Conservation (phyloP, 2,329 filamentous ascomycete species). For the Talaromyces sp. region DNA sequence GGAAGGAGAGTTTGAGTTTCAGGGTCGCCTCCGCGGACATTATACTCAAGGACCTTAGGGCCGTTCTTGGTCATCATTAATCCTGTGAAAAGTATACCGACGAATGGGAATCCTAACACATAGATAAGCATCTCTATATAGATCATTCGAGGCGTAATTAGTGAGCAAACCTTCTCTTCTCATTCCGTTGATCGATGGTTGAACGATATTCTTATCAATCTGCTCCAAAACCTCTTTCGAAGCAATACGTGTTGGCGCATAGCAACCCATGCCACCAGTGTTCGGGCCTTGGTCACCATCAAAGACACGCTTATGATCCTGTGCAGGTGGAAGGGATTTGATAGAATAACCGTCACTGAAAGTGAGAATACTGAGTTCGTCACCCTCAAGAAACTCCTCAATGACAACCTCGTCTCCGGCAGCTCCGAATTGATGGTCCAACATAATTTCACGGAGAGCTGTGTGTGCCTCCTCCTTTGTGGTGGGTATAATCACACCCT, state of each 20-base stretch:
- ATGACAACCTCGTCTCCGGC: constrained; percentile 92
- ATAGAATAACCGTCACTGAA: constrained; percentile 89
- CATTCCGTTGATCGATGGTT: constrained; percentile 88
- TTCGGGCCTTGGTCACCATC: constrained; percentile 89
- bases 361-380: constrained; percentile 86
- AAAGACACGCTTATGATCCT: constrained; percentile 93
- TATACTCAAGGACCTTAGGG: constrained; percentile 84
- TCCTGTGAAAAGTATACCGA: constrained; percentile 54
- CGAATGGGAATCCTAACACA: constrained; percentile 38
- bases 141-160: neutral
- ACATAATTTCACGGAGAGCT: constrained; percentile 85
- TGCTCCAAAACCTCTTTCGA: constrained; percentile 70
- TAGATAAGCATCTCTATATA: neutral
- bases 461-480: constrained; percentile 77
- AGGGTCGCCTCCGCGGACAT: constrained; percentile 87
- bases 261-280: constrained; percentile 97
- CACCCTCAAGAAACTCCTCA: constrained; percentile 86
- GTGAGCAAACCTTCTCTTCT: constrained; percentile 59
- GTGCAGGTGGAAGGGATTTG: constrained; percentile 78
- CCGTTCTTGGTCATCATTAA: constrained; percentile 83
- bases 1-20: constrained; percentile 85
- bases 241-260: constrained; percentile 81
- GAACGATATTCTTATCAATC: constrained; percentile 77
- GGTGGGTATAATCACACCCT: constrained; percentile 86
- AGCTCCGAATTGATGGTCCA: constrained; percentile 76